A percentile compares a stretch with the other conserved stretches of the same genome.
Evolutionary conservation across 1,139 yeast species (phyloP).

Genomic region (Nakaseomyces kungkrabaensis): DNA sequence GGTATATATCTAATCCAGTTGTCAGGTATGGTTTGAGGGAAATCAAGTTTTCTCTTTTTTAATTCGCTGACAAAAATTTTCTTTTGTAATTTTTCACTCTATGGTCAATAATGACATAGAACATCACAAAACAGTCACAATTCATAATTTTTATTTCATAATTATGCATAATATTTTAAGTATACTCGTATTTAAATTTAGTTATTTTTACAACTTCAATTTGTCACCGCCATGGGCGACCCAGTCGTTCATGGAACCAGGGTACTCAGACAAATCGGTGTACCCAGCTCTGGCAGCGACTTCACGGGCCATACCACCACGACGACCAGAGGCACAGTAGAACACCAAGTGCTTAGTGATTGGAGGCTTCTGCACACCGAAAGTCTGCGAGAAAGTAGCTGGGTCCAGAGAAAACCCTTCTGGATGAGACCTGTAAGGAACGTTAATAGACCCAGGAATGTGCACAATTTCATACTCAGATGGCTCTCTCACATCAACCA

Average conservation of each 20-base stretch:
- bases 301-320: conserved; percentile 83
- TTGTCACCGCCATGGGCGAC: conserved; percentile 30
- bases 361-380: conserved; percentile 74
- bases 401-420: conserved; percentile 73
- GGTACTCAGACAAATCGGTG: conserved; percentile 59
- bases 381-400: conserved; percentile 67
- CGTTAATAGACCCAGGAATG: conserved; percentile 80
- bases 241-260: conserved; percentile 89
- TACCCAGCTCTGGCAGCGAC: conserved; percentile 85
- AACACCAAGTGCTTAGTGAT: conserved; percentile 64
- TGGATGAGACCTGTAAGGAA: conserved; percentile 85
- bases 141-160: no score
- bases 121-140: no score
- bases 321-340: conserved; percentile 87
- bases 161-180: no score
- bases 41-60: not conserved
- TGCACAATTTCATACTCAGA: conserved; percentile 47
- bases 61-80: not conserved
- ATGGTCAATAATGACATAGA: no score
- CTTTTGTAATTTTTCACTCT: no score
- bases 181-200: not conserved
- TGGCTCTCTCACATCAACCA: conserved; percentile 91
- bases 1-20: no score
- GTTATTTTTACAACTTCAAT: conserved; percentile 3
- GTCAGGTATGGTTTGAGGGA: no score